Conservation (phyloP, 1,139 yeast genomes). For the Candida dubliniensis region DNA sequence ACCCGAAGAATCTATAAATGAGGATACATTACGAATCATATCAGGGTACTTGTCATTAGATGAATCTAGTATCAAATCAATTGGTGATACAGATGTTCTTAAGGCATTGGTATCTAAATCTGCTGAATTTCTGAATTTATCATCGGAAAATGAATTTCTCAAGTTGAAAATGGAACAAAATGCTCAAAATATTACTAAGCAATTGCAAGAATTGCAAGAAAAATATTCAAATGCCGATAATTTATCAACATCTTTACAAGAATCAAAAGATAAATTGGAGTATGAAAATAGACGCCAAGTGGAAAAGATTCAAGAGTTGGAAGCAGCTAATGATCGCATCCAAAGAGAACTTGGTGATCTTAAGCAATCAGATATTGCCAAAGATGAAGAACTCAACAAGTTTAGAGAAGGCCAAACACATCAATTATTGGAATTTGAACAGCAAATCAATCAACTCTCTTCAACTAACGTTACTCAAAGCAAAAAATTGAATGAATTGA, state of each 20-base stretch:
- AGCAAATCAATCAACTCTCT: slow-evolving; percentile 48
- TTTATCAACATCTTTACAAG: slow-evolving; percentile 14
- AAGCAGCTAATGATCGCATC: slow-evolving; percentile 12
- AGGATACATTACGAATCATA: slow-evolving; percentile 12
- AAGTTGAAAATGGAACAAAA: slow-evolving; percentile 57
- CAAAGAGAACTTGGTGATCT: slow-evolving; percentile 8
- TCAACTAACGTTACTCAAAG: slow-evolving; percentile 49
- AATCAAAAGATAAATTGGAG: slow-evolving; percentile 25
- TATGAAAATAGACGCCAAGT: slow-evolving; percentile 21
- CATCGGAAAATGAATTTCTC: slow-evolving; percentile 51
- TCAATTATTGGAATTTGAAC: slow-evolving; percentile 9
- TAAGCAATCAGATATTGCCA: slow-evolving; percentile 8
- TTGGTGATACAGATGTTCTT: slow-evolving; percentile 22
- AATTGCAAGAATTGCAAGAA: slow-evolving; percentile 30
- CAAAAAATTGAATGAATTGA: slow-evolving; percentile 37
- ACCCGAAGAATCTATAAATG: slow-evolving; percentile 4
- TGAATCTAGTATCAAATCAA: slow-evolving; percentile 14
- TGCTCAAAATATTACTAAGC: slow-evolving; percentile 20
- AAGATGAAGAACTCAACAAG: slow-evolving; percentile 10
- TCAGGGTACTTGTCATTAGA: slow-evolving; percentile 31
- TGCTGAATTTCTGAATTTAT: slow-evolving; percentile 47
- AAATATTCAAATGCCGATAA: slow-evolving; percentile 17
- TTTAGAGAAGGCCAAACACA: slow-evolving; percentile 11
- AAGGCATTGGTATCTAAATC: slow-evolving; percentile 44
- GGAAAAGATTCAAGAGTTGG: slow-evolving; percentile 15